These are phyloP conservation scores for Eucalyptus dawsonii DNA, from an alignment of 345 rosid species.

Conservation along the genomic window DNA sequence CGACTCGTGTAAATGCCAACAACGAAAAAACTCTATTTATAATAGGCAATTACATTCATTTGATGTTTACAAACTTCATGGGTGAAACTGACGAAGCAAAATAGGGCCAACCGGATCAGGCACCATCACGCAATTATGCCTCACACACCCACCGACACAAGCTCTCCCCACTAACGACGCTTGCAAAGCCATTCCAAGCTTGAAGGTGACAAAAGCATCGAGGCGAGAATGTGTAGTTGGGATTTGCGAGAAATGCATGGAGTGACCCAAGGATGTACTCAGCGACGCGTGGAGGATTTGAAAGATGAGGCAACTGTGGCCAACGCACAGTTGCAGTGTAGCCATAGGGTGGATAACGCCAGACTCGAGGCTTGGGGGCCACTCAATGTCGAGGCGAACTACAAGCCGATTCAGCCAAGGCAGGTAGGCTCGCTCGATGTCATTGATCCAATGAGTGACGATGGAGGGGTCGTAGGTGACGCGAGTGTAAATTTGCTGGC, in stretches of 20 bases:
- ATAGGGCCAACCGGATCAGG: background rate
- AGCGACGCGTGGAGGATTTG: slow-evolving; percentile 1
- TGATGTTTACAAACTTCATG: background rate
- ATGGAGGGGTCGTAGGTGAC: background rate
- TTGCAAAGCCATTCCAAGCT: background rate
- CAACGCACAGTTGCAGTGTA: background rate
- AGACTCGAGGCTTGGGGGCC: no score
- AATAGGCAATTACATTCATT: no score
- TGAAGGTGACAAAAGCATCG: background rate
- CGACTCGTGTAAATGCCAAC: background rate
- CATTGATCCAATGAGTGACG: background rate
- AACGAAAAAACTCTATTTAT: background rate
- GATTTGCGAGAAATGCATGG: background rate
- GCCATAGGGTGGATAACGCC: background rate
- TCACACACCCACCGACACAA: background rate
- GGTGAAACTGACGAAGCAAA: background rate
- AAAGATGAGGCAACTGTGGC: background rate
- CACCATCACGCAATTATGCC: background rate
- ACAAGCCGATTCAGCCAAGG: background rate
- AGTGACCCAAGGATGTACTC: slow-evolving; percentile 1
- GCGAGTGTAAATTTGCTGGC: background rate
- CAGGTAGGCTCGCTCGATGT: background rate
- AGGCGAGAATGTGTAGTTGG: background rate
- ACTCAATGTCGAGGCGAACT: no score
- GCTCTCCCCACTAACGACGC: background rate